phyloP scores from a whole-genome alignment of 768 basidiomycete species.

The Asterophora lycoperdoides region DNA sequence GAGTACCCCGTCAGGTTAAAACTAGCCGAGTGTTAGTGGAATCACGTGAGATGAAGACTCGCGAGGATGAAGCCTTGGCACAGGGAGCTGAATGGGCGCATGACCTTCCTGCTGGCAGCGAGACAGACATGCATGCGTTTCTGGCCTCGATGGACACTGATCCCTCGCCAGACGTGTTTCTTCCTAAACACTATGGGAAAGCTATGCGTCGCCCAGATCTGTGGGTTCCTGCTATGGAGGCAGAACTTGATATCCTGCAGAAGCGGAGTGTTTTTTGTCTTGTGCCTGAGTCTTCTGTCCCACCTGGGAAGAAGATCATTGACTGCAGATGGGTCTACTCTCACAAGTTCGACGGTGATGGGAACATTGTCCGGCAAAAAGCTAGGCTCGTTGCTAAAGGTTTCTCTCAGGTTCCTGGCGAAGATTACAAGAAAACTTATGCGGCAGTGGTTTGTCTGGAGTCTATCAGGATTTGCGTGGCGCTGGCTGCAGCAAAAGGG shows the following conservation, averaged over 20 bases:
- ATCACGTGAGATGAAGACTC: neutral
- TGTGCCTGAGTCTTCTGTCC: no score
- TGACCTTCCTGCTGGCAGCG: neutral
- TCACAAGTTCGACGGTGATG: conserved; percentile 24
- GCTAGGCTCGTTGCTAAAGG: conserved; percentile 9
- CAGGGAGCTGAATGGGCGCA: neutral
- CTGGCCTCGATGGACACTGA: neutral
- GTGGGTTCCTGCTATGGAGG: neutral
- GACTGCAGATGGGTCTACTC: conserved; percentile 17
- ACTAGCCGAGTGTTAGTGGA: neutral
- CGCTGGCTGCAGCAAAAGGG: conserved; percentile 14
- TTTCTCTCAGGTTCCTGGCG: conserved; percentile 17
- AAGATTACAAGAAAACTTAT: conserved; percentile 22
- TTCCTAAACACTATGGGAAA: neutral
- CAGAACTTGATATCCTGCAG: neutral
- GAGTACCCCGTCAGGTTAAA: neutral
- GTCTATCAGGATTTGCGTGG: conserved; percentile 6
- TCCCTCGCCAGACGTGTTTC: neutral
- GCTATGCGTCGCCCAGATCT: neutral
- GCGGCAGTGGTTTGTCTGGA: conserved; percentile 10
- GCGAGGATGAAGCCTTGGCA: neutral
- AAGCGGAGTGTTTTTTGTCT: conserved; percentile 1
- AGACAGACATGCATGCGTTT: neutral
- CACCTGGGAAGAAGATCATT: no score
- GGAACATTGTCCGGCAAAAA: conserved; percentile 25